phyloP scores from a whole-genome alignment of 257 asterid species.

The Ligustrum vulgare region DNA sequence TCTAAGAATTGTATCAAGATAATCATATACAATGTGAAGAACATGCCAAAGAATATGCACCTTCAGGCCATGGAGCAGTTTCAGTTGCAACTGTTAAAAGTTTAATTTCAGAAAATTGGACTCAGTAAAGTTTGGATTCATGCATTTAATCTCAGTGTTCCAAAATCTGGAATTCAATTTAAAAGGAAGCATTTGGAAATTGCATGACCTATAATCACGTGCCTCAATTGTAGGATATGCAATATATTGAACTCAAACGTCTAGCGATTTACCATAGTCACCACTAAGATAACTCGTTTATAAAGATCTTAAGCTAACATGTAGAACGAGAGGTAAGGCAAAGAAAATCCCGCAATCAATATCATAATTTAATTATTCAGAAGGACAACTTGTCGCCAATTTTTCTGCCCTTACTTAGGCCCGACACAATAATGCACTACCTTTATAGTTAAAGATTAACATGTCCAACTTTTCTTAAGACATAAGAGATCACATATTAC shows the following conservation, averaged over 20 bases:
- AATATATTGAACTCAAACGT: conserved; percentile 2
- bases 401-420: not conserved
- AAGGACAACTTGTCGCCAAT: not conserved
- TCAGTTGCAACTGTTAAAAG: no score
- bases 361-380: not conserved
- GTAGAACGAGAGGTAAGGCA: conserved; percentile 14
- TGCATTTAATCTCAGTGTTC: conserved; percentile 99
- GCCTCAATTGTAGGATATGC: conserved; percentile 7
- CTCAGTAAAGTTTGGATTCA: conserved; percentile 91
- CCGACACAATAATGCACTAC: no score
- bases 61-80: no score
- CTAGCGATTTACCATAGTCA: conserved; percentile 7
- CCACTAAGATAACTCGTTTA: conserved; percentile 8
- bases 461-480: not conserved
- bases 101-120: conserved; percentile 94
- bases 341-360: conserved; percentile 17
- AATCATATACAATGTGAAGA: no score
- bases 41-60: no score
- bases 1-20: no score
- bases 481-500: not conserved
- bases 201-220: not conserved
- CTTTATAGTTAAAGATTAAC: not conserved
- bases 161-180: conserved; percentile 61
- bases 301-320: not conserved
- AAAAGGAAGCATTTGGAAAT: conserved; percentile 16